These are phyloP conservation scores for Nakazawaea ambrosiae DNA, from an alignment of 805 yeast genomes.

Conservation along the genomic window DNA sequence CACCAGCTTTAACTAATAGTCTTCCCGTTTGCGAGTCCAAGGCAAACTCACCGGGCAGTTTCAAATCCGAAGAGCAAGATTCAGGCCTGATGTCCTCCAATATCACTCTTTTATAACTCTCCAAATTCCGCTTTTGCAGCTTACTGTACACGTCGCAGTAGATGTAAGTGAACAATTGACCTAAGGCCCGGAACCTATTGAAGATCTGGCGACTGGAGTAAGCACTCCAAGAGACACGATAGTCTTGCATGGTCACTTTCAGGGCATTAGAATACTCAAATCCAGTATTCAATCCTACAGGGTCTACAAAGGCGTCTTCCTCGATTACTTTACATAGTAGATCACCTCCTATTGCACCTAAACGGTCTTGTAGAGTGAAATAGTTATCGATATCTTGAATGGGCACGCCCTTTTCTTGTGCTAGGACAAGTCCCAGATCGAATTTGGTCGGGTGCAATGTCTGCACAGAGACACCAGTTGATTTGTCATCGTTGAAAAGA, in stretches of 20 bases:
- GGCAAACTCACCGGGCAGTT: constrained; percentile 21
- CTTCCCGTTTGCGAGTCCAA: constrained; percentile 10
- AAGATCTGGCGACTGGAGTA: constrained; percentile 30
- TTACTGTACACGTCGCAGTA: constrained; percentile 25
- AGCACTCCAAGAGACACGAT: constrained; percentile 40
- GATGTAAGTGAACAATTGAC: constrained; percentile 44
- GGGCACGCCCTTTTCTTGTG: constrained; percentile 41
- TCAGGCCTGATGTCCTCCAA: constrained; percentile 29
- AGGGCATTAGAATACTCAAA: constrained; percentile 47
- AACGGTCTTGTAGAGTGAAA: constrained; percentile 34
- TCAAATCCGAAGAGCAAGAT: too few relatives aligned
- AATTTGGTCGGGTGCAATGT: constrained; percentile 83
- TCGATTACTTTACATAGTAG: constrained; percentile 41
- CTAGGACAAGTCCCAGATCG: constrained; percentile 68
- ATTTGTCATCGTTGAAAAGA: constrained; percentile 49
- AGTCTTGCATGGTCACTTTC: constrained; percentile 38
- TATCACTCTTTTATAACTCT: constrained; percentile 33
- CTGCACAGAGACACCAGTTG: constrained; percentile 84
- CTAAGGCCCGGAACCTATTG: constrained; percentile 44
- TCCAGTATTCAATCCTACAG: constrained; percentile 15
- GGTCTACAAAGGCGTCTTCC: constrained; percentile 21
- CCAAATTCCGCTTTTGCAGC: constrained; percentile 2
- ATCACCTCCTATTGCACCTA: constrained; percentile 59
- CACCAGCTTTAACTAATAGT: constrained; percentile 35
- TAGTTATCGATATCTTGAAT: constrained; percentile 39